phyloP scores from a whole-genome alignment of 2,329 filamentous ascomycete species.

The Monilinia laxa region DNA sequence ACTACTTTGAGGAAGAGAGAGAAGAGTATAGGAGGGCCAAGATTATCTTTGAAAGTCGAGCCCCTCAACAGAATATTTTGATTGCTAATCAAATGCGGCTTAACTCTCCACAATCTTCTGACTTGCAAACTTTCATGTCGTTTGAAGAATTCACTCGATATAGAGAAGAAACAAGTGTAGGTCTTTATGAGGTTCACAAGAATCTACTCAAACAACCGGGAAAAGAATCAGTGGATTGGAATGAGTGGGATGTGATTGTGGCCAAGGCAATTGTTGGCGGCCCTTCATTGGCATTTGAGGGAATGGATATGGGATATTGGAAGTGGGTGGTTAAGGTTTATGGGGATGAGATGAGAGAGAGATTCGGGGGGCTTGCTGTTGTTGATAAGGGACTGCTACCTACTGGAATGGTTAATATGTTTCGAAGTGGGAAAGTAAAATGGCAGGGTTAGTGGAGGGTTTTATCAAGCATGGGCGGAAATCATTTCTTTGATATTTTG shows the following conservation, averaged over 20 bases:
- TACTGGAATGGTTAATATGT: slow-evolving; percentile 44
- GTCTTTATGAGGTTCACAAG: slow-evolving; percentile 39
- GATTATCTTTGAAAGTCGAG: slow-evolving; percentile 37
- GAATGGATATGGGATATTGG: slow-evolving; percentile 39
- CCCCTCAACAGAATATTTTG: not conserved
- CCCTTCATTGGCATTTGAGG: not conserved
- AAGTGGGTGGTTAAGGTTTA: slow-evolving; percentile 45
- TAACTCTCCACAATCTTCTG: too few species aligned
- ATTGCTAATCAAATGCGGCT: not conserved
- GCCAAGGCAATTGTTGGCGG: slow-evolving; percentile 21
- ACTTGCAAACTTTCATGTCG: slow-evolving; percentile 40
- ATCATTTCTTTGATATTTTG: not conserved
- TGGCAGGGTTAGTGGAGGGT: slow-evolving; percentile 40
- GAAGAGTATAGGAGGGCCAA: slow-evolving; percentile 42
- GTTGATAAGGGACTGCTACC: slow-evolving; percentile 45
- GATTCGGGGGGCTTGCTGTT: slow-evolving; percentile 45
- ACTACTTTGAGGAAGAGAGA: slow-evolving; percentile 40
- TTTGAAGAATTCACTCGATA: slow-evolving; percentile 44
- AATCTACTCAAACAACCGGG: slow-evolving; percentile 31
- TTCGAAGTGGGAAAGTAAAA: slow-evolving; percentile 42
- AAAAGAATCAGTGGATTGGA: slow-evolving; percentile 35
- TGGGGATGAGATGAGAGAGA: slow-evolving; percentile 43
- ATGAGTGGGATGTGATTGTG: slow-evolving; percentile 22
- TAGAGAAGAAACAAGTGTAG: slow-evolving; percentile 38
- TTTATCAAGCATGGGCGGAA: not conserved